These are phyloP conservation scores for Dalechampia spathulata DNA, from an alignment of 441 rosid species.

Conservation along the genomic window DNA sequence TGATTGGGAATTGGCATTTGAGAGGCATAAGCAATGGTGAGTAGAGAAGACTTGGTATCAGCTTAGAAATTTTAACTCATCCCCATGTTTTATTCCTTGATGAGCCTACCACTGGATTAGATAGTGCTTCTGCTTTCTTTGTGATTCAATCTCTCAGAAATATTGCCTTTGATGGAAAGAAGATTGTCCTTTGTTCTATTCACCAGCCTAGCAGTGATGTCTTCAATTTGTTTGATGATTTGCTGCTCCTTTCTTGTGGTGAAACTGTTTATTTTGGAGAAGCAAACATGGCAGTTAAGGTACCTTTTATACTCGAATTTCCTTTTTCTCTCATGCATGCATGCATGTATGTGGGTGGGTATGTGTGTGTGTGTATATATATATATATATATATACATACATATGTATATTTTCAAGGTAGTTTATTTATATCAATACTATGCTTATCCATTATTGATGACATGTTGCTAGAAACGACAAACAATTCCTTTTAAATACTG, in stretches of 20 bases:
- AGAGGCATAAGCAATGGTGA: constrained; percentile 57
- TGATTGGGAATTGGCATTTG: constrained; percentile 84
- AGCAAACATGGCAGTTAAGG: constrained; percentile 33
- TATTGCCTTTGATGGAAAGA: constrained; percentile 58
- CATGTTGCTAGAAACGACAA: too few relatives aligned
- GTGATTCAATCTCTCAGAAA: constrained; percentile 52
- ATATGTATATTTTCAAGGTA: too few relatives aligned
- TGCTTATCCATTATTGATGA: too few relatives aligned
- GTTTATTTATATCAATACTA: too few relatives aligned
- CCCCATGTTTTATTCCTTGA: constrained; percentile 75
- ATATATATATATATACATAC: too few relatives aligned
- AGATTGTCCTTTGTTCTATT: constrained; percentile 64
- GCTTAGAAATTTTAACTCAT: constrained; percentile 64
- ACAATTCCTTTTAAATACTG: too few relatives aligned
- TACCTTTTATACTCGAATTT: background rate
- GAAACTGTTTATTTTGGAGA: constrained; percentile 74
- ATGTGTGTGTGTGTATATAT: too few relatives aligned
- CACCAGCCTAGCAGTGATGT: constrained; percentile 93
- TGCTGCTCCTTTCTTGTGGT: constrained; percentile 70
- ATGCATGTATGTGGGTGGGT: background rate
- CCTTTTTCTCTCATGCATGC: background rate
- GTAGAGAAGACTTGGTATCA: constrained; percentile 48
- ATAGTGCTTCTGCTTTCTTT: constrained; percentile 87
- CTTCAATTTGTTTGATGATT: constrained; percentile 69
- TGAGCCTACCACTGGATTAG: constrained; percentile 88